These are phyloP conservation scores for Teunomyces funiuensis DNA, from an alignment of 805 yeast genomes.

Conservation along the genomic window DNA sequence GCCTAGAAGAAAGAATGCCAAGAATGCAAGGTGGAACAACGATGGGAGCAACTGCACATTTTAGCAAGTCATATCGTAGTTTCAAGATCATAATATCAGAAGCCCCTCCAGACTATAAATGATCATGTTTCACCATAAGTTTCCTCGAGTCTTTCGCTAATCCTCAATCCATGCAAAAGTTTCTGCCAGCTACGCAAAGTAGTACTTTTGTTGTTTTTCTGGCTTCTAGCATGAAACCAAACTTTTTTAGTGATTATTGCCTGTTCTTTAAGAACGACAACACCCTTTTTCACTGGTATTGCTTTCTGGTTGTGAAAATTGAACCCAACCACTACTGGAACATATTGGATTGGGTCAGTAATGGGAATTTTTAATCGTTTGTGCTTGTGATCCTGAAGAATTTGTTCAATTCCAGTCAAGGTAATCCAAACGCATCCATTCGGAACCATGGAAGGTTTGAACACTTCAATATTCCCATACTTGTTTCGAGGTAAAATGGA, in stretches of 20 bases:
- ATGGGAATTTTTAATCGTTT: slow-evolving; percentile 6
- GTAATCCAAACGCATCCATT: slow-evolving; percentile 29
- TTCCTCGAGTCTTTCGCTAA: slow-evolving; percentile 14
- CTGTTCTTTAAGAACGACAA: slow-evolving; percentile 21
- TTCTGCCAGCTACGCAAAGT: slow-evolving; percentile 13
- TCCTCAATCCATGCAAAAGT: slow-evolving; percentile 10
- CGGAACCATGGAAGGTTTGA: slow-evolving; percentile 29
- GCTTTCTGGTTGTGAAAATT: slow-evolving; percentile 17
- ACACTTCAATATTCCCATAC: slow-evolving; percentile 34
- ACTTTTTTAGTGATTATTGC: slow-evolving; percentile 18
- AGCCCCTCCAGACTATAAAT: slow-evolving; percentile 37
- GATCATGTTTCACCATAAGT: slow-evolving; percentile 8
- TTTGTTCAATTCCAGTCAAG: slow-evolving; percentile 20
- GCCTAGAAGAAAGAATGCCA: slow-evolving; percentile 15
- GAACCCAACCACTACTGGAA: slow-evolving; percentile 34
- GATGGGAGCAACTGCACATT: slow-evolving; percentile 24
- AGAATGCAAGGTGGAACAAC: slow-evolving; percentile 22
- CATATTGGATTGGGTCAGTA: slow-evolving; percentile 17
- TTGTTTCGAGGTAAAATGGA: slow-evolving; percentile 24
- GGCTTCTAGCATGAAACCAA: slow-evolving; percentile 25
- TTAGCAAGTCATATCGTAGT: slow-evolving; percentile 10
- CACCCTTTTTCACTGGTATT: slow-evolving; percentile 29
- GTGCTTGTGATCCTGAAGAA: slow-evolving; percentile 15
- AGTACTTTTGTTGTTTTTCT: slow-evolving; percentile 2
- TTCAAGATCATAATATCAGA: slow-evolving; percentile 20